phyloP scores from a whole-genome alignment of 2,329 filamentous ascomycete genomes.

The Didymella arachidicola region DNA sequence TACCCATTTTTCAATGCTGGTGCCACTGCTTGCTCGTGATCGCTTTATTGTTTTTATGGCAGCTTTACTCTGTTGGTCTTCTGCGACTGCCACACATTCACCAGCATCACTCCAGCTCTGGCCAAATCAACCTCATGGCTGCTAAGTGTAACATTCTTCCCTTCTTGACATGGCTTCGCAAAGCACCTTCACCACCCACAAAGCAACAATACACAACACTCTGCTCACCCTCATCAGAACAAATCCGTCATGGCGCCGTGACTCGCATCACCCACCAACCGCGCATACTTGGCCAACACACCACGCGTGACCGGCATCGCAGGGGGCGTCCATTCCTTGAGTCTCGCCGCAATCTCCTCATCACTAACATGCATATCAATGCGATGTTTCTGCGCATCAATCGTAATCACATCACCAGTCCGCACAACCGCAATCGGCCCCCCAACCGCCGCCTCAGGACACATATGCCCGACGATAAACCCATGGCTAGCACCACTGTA shows the following conservation, averaged over 20 bases:
- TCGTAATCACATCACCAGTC: constrained; percentile 84
- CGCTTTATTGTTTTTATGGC: background rate
- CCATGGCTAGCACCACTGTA: constrained; percentile 90
- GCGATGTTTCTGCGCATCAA: constrained; percentile 80
- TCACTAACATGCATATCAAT: constrained; percentile 75
- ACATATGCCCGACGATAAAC: constrained; percentile 93
- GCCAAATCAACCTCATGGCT: too few relatives aligned
- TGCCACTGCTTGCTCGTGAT: background rate
- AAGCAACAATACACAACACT: background rate
- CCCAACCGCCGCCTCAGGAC: constrained; percentile 86
- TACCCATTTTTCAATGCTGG: constrained; percentile 26
- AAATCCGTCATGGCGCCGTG: constrained; percentile 89
- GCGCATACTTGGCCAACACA: constrained; percentile 87
- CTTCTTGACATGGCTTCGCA: too few relatives aligned
- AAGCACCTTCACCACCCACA: too few relatives aligned
- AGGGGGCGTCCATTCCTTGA: constrained; percentile 74
- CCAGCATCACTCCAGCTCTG: background rate
- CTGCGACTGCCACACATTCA: background rate
- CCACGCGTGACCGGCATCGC: constrained; percentile 78
- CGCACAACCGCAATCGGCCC: constrained; percentile 85
- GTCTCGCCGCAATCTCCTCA: constrained; percentile 72
- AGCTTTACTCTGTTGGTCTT: too few relatives aligned
- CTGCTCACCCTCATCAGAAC: constrained; percentile 54
- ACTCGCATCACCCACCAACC: constrained; percentile 87
- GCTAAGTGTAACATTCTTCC: too few relatives aligned